Base-by-base conservation (phyloP, 306 rosid genomes). In the Cicer pinnatifidum region DNA sequence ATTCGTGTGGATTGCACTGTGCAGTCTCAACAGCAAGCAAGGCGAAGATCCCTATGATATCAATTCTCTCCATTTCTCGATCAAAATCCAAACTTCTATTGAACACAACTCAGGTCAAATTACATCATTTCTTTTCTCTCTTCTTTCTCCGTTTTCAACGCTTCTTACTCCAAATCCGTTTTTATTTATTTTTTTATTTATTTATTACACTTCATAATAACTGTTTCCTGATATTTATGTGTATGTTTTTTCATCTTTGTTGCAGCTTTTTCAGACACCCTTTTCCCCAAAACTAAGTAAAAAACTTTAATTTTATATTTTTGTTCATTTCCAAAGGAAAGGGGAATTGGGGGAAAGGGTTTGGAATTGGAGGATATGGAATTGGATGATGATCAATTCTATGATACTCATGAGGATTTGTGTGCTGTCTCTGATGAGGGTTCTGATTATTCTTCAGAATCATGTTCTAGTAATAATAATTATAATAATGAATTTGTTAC, bases 361-460 rank as follows among this genome's bases (percentile, higher is more conserved):
- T 28, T 47, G 72, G 58, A 19, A 35, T 28, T 58, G 64, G 64
- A 28, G 6, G 9, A 28, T 28, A 88, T 90, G 79, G 85, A 64
- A 46, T 84, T 72, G 67, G 85, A 71, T 66, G 87, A 72, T 23
- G 96, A 86, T 61, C 88, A 79, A 19, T 91, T 88, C 79, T 86
- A 84, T 80, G 97, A 91, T 74, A 83, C 91, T 1, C 81, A 88
- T 39, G 97, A 91, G 73, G 96, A 89, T 71, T 65, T 89, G 12
- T 85, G 89, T 73, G 89, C 91, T 59, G 81, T 81, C n/a, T 82
- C 92, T 38, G 97, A 87, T 82, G 82, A 76, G 80, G 76, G 72
- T 78, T 86, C 83, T 5, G 88, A 65, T 65, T 43, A 82, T 82
- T 54, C 80, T 64, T 77, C 85, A 6, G 89, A 78, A 67, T 82